These are phyloP conservation scores for Reutealis trisperma DNA, from an alignment of 345 rosid species.

Conservation along the genomic window DNA sequence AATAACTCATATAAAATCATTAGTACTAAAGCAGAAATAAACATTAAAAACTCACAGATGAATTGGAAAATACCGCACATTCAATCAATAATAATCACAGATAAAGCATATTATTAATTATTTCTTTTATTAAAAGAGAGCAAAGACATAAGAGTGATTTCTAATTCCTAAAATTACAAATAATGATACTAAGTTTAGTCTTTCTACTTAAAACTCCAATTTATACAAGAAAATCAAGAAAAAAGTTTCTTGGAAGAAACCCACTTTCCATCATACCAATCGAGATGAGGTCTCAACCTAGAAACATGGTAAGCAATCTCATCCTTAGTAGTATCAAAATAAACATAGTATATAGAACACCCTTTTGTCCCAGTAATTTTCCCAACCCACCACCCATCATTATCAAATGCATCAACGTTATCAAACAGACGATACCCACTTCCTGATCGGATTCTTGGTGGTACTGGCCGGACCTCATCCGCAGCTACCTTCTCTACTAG, in stretches of 20 bases:
- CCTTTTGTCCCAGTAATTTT: slow-evolving; percentile 18
- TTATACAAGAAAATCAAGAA: background rate
- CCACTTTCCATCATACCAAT: slow-evolving; percentile 37
- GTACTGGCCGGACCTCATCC: slow-evolving; percentile 34
- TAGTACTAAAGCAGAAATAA: no score
- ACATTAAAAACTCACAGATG: no score
- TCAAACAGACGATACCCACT: slow-evolving; percentile 4
- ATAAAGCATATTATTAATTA: no score
- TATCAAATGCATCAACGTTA: slow-evolving; percentile 31
- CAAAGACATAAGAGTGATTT: no score
- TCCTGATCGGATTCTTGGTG: slow-evolving; percentile 15
- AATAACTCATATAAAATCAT: no score
- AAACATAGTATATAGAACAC: slow-evolving; percentile 10
- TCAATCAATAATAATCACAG: no score
- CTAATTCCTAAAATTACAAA: no score
- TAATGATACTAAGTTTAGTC: no score
- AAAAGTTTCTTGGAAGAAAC: background rate
- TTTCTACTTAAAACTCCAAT: no score
- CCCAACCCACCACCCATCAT: slow-evolving; percentile 47
- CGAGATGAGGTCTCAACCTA: slow-evolving; percentile 32
- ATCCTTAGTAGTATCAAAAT: slow-evolving; percentile 25
- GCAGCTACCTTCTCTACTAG: slow-evolving; percentile 30
- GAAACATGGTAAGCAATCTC: slow-evolving; percentile 19
- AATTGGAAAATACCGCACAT: no score
- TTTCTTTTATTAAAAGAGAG: no score